Evolutionary conservation across 148 eudicot species (phyloP), one percentile per base, ranked within the genome.

Genomic region (Diospyros kaki): DNA sequence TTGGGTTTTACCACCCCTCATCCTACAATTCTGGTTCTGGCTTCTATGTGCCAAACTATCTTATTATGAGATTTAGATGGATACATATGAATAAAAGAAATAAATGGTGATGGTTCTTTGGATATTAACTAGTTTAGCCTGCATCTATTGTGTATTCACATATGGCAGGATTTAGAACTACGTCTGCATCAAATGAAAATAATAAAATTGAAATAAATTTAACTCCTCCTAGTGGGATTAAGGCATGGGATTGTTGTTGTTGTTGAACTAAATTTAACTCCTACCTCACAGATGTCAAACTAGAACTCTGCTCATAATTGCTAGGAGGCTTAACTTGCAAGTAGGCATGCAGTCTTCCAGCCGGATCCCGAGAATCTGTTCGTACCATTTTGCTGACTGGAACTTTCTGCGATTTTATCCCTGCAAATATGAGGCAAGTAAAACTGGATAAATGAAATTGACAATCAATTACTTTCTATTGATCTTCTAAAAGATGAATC

Each of bases 301-400:
- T 80, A 64, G 80, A 72, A 69, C 77, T 85, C 58, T 75, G 83
- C 78, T 91, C 91, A 44, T 77, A 78, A 73, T 87, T 80, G 74
- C 83, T 81, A 69, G 90, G 81, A 73, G 92, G 85, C 78, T 87
- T 90, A 64, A 79, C 86, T 84, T 89, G 96, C 88, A 93, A 73
- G 83, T 95, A 95, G 13, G 99, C 94, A 86, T 95, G 97, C 85
- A 95, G 76, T 83, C 97, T 88, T 83, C 99, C 99, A 63, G 99
- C 93, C 78, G 98, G 98, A 84, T 89, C 91, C 78, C 58, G 86
- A 59, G 91, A 83, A 86, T 93, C 94, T 70, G 96, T 95, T 73
- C 99, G 87, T 65, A 95, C 97, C 88, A 90, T 84, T 80, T 87
- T 89, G 58, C 88, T 76, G 72, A 89, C 87, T 28, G 93, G 92